Percentiles rank a stretch among this genome's conserved stretches.
phyloP scores from a whole-genome alignment of 257 asterid genomes.

The Scutellaria baicalensis region DNA sequence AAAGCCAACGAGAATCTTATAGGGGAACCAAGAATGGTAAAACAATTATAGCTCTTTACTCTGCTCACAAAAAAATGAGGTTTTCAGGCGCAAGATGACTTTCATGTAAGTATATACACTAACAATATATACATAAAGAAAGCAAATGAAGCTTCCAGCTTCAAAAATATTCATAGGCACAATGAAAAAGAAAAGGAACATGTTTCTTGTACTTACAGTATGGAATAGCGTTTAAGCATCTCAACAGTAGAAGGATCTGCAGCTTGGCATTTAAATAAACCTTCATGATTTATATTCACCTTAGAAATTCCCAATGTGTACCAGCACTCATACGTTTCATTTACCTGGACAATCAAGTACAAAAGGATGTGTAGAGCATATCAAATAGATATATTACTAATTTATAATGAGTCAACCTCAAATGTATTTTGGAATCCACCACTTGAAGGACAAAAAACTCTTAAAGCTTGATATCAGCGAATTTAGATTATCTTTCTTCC shows the following conservation, averaged over 20 bases:
- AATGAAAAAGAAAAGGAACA: neutral
- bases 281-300: slow-evolving; percentile 64
- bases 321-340: slow-evolving; percentile 90
- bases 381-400: slow-evolving; percentile 4
- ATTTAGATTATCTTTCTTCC: slow-evolving; percentile 3
- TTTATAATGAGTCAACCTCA: neutral
- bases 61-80: neutral
- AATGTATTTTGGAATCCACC: neutral
- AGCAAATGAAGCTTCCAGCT: neutral
- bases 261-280: slow-evolving; percentile 76
- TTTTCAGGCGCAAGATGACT: neutral
- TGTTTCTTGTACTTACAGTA: slow-evolving; percentile 54
- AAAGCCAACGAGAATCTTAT: neutral
- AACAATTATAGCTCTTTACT: neutral
- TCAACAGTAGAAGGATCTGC: slow-evolving; percentile 74
- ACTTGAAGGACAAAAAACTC: slow-evolving; percentile 4
- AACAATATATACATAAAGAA: neutral
- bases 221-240: slow-evolving; percentile 71
- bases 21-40: neutral
- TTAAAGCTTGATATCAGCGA: neutral
- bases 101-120: neutral
- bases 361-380: slow-evolving; percentile 1
- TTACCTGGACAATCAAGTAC: slow-evolving; percentile 53
- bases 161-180: slow-evolving; percentile 3
- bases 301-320: slow-evolving; percentile 70